Conservation (phyloP, 148 eudicot species). For the Camellia sinensis region DNA sequence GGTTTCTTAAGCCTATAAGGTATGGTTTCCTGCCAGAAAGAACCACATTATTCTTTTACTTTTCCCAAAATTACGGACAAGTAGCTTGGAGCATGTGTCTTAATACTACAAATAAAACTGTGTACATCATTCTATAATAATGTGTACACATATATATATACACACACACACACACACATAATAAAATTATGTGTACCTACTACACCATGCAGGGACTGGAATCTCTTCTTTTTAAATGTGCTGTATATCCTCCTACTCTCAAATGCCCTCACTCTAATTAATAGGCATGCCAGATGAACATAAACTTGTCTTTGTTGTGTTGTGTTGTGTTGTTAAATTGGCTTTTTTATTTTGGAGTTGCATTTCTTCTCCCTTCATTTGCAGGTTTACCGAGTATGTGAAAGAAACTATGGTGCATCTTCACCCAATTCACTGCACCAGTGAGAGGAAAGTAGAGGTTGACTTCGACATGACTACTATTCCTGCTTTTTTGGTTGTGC, state of each 20-base stretch:
- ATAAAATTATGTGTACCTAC: no score
- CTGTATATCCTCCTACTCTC: neutral
- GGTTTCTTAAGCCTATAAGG: no score
- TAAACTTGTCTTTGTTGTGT: neutral
- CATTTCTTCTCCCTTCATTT: conserved; percentile 9
- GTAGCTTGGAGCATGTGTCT: no score
- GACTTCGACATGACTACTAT: conserved; percentile 79
- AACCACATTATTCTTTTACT: no score
- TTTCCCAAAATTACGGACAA: no score
- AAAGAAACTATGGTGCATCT: conserved; percentile 58
- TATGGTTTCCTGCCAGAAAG: no score
- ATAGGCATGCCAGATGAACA: neutral
- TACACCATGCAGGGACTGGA: no score
- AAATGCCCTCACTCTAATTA: no score
- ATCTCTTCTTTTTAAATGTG: neutral
- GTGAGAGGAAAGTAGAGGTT: conserved; percentile 70
- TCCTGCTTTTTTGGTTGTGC: conserved; percentile 78
- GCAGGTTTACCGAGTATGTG: conserved; percentile 71
- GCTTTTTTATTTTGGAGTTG: conserved; percentile 3
- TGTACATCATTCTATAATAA: no score
- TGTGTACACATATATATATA: no score
- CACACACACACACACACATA: no score
- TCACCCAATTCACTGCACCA: conserved; percentile 84
- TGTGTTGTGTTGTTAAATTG: neutral
- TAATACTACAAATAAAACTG: no score